Evolutionary conservation across 1,139 yeast species (phyloP), one percentile per base, ranked within the genome.

Genomic region (Sugiyamaella novakii): DNA sequence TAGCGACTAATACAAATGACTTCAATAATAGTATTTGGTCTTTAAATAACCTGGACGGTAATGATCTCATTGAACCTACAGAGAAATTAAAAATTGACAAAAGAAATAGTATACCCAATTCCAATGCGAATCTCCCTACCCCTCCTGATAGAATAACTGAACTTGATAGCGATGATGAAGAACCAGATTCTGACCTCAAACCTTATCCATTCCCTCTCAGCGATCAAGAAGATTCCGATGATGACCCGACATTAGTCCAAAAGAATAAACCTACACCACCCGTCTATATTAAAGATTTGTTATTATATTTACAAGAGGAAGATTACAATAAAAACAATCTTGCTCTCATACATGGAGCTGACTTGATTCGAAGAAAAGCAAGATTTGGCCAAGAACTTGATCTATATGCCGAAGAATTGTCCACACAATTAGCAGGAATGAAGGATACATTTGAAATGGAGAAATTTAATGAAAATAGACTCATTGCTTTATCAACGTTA

Each of bases 211-310:
- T 61, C 34, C 63, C 64, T 1, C 67, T 58, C 21, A 63, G 65
- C 41, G 65, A 64, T 36, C 65, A 58, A 19, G 80, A 75, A 31
- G 79, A 76, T 49, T 72, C 76, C n/a, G 83, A 78, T 12, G 83
- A 78, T 19, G 84, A 79, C 48, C 79, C 78, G 1, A 67, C 77
- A 2, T 54, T 73, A 30, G 70, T 68, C n/a, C 65, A 65, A 36
- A 68, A 64, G 15, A 62, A 66, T 6, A 67, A 62, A n/a, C 67
- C 79, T 0, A 60, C 73, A 0, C 67, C 73, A 3, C 91, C 91
- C 0, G 72, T 83, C 1, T 85, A 83, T 58, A 69, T 85, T 24
- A 78, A 79, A 52, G 87, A 82, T 45, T 66, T 84, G n/a, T 55
- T 83, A n/a, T 68, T 68, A 7, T 84, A 83, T 55, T 62, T 85